Percentiles rank a stretch among this genome's conserved stretches.
Conservation (phyloP, 2,329 filamentous ascomycete species). For the Sporothrix brasiliensis region DNA sequence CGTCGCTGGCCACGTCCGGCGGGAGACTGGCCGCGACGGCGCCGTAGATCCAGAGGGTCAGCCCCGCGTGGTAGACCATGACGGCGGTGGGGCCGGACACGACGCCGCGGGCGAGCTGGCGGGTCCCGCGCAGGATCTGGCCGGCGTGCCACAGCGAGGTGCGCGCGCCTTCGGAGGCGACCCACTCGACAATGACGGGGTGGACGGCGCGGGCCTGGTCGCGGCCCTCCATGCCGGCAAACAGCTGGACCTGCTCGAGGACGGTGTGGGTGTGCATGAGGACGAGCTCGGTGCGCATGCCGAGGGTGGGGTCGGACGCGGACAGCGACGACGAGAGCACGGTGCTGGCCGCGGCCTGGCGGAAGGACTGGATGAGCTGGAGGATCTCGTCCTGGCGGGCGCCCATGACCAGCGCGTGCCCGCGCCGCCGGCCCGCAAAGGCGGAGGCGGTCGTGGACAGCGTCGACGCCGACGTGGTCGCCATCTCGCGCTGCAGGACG, state of each 20-base stretch:
- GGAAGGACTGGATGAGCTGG: not conserved
- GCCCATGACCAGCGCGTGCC: slow-evolving; percentile 1
- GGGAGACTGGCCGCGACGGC: not conserved
- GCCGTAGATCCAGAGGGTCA: slow-evolving; percentile 1
- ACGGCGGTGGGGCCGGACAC: not conserved
- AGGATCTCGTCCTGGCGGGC: not conserved
- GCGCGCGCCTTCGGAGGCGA: not conserved
- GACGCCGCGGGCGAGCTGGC: not conserved
- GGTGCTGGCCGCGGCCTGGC: not conserved
- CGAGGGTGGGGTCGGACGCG: not conserved
- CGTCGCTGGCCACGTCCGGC: no score
- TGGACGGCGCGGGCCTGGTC: not conserved
- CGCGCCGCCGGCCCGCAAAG: not conserved
- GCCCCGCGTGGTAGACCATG: slow-evolving; percentile 5
- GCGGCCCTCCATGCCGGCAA: slow-evolving; percentile 14
- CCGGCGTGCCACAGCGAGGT: slow-evolving; percentile 4
- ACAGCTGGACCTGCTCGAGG: slow-evolving; percentile 11
- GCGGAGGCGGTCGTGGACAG: not conserved
- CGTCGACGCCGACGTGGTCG: not conserved
- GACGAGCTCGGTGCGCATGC: slow-evolving; percentile 6
- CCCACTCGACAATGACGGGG: slow-evolving; percentile 13
- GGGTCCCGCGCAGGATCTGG: not conserved
- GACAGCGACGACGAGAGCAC: not conserved
- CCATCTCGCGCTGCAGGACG: slow-evolving; percentile 1
- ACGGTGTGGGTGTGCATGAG: slow-evolving; percentile 15